Evolutionary conservation across 1,284 basidiomycete genomes (phyloP).

Genomic region (Marasmius fiardii): DNA sequence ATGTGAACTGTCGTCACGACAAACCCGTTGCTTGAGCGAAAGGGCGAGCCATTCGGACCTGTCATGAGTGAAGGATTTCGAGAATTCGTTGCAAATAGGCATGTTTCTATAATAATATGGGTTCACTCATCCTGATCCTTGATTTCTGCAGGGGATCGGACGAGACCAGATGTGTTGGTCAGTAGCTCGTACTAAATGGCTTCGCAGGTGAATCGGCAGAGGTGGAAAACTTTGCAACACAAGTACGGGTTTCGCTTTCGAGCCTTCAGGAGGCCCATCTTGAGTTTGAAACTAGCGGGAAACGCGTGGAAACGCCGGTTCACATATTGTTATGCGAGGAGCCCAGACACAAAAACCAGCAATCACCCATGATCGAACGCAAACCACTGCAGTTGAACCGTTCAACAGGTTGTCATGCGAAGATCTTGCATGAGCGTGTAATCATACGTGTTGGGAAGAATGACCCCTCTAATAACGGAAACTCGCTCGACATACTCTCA

Average conservation of each 20-base stretch:
- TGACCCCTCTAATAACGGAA: not conserved
- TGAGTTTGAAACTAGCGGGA: no score
- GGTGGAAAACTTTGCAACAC: no score
- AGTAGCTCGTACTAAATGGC: no score
- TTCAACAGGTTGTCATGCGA: slow-evolving; percentile 20
- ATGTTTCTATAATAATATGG: no score
- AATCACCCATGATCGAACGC: slow-evolving; percentile 64
- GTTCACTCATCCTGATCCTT: no score
- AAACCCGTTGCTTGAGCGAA: slow-evolving; percentile 71
- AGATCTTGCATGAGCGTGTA: slow-evolving; percentile 6
- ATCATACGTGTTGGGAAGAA: slow-evolving; percentile 7
- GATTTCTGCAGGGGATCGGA: no score
- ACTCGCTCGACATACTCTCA: not conserved
- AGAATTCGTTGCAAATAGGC: slow-evolving; percentile 65
- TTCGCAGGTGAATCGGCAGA: no score
- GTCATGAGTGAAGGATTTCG: slow-evolving; percentile 70
- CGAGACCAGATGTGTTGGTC: no score
- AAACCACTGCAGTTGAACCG: slow-evolving; percentile 55
- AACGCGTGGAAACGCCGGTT: no score
- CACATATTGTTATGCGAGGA: slow-evolving; percentile 40
- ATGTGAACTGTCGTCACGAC: slow-evolving; percentile 75
- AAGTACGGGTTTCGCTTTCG: no score
- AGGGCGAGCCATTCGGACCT: slow-evolving; percentile 65
- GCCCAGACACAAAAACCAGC: slow-evolving; percentile 53
- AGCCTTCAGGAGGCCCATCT: no score